These are phyloP conservation scores for Isoetes engelmannii DNA, from an alignment of 83 land plant genomes.

Conservation along the genomic window DNA sequence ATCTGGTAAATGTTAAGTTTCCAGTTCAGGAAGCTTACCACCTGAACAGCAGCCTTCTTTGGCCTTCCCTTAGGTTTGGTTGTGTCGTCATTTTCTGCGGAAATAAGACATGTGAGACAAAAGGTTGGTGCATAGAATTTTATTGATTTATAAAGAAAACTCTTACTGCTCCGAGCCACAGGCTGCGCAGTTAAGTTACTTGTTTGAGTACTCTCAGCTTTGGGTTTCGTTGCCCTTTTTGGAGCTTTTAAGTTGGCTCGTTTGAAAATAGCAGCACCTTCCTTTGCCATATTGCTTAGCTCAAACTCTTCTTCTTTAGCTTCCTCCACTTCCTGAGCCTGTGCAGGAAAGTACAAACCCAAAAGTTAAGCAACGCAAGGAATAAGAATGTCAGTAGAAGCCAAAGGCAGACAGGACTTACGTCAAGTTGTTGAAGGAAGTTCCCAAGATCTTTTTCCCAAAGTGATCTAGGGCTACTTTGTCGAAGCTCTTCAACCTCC, in stretches of 20 bases:
- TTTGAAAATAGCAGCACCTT: slow-evolving; percentile 35
- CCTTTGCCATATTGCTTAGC: slow-evolving; percentile 31
- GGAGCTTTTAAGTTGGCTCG: slow-evolving; percentile 36
- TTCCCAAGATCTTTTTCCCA: slow-evolving; percentile 85
- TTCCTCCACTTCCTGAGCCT: slow-evolving; percentile 66
- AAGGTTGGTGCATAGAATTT: background rate
- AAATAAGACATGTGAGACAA: background rate
- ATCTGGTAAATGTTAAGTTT: background rate
- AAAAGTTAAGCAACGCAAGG: background rate
- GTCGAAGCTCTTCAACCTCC: slow-evolving; percentile 62
- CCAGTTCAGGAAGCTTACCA: background rate
- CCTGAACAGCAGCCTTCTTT: slow-evolving; percentile 10
- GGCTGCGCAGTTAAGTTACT: slow-evolving; percentile 15
- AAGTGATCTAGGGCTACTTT: slow-evolving; percentile 56
- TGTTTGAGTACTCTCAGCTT: slow-evolving; percentile 15
- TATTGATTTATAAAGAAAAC: background rate
- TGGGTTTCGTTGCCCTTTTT: slow-evolving; percentile 29
- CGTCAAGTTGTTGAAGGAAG: slow-evolving; percentile 52
- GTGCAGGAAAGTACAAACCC: background rate
- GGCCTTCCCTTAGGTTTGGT: background rate
- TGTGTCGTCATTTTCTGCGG: background rate
- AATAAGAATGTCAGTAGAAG: background rate
- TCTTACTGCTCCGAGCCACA: background rate
- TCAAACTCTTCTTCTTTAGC: slow-evolving; percentile 49
- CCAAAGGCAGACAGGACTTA: slow-evolving; percentile 31